A percentile compares a stretch with the other conserved stretches of the same genome.
These are phyloP conservation scores for Teunomyces panamensis DNA, from an alignment of 805 yeast species.

Conservation along the genomic window DNA sequence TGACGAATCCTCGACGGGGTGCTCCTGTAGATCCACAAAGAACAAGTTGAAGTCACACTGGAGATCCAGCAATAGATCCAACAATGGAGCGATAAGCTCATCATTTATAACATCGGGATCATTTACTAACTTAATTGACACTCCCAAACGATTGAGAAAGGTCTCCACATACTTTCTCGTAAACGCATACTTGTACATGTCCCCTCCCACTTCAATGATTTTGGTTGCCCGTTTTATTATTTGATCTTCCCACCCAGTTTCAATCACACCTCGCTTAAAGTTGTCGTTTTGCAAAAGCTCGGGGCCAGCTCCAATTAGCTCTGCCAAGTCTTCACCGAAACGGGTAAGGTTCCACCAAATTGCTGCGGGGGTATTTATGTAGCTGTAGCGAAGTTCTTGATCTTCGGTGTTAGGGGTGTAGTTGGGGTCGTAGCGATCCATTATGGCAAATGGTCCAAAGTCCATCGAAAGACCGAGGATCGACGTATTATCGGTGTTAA, in stretches of 20 bases:
- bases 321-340: slow-evolving; percentile 80
- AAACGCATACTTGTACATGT: slow-evolving; percentile 62
- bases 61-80: slow-evolving; percentile 57
- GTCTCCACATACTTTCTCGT: slow-evolving; percentile 54
- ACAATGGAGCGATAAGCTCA: slow-evolving; percentile 53
- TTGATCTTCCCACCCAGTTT: slow-evolving; percentile 48
- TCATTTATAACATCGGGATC: slow-evolving; percentile 40
- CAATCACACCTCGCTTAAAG: slow-evolving; percentile 41
- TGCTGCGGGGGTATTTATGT: slow-evolving; percentile 77
- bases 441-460: slow-evolving; percentile 90
- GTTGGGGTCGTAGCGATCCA: slow-evolving; percentile 79
- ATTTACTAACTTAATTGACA: slow-evolving; percentile 32
- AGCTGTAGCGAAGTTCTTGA: slow-evolving; percentile 64
- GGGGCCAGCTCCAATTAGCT: slow-evolving; percentile 69
- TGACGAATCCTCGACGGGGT: slow-evolving; percentile 15
- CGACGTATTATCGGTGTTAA: slow-evolving; percentile 92
- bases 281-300: slow-evolving; percentile 44
- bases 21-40: slow-evolving; percentile 59
- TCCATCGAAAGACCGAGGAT: slow-evolving; percentile 86
- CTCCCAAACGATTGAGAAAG: slow-evolving; percentile 69
- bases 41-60: slow-evolving; percentile 79
- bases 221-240: slow-evolving; percentile 61
- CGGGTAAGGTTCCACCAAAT: slow-evolving; percentile 92
- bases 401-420: slow-evolving; percentile 94
- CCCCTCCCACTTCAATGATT: slow-evolving; percentile 61